Conservation (phyloP, 345 rosid genomes). For the Abelmoschus esculentus region DNA sequence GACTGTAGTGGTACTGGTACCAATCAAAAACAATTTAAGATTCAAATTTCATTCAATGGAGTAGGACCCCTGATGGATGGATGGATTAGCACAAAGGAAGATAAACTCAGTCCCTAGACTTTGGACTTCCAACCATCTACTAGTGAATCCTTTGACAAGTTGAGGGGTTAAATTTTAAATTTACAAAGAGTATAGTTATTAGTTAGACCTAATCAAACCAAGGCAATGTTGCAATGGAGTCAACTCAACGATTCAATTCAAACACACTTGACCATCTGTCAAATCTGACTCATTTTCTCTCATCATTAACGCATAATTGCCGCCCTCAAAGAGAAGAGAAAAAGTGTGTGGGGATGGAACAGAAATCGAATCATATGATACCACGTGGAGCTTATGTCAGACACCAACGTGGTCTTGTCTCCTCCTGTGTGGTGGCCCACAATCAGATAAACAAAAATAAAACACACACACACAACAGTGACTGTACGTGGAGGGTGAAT, state of each 20-base stretch:
- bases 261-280: slow-evolving; percentile 7
- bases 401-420: slow-evolving; percentile 15
- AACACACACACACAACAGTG: not conserved
- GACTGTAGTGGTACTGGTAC: no score
- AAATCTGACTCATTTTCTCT: slow-evolving; percentile 10
- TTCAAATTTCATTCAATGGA: not conserved
- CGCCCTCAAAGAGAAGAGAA: not conserved
- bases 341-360: not conserved
- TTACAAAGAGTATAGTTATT: no score
- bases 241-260: slow-evolving; percentile 7
- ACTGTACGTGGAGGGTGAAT: slow-evolving; percentile 14
- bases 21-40: not conserved
- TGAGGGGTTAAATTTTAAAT: no score
- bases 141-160: no score
- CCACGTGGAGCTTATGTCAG: slow-evolving; percentile 9
- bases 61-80: not conserved
- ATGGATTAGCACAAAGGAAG: not conserved
- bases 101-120: no score
- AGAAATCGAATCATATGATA: not conserved
- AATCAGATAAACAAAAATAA: not conserved
- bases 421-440: slow-evolving; percentile 7
- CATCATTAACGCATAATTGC: slow-evolving; percentile 28
- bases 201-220: no score
- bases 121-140: no score
- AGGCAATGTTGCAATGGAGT: not conserved